Evolutionary conservation across 2,329 filamentous ascomycete species (phyloP).

Genomic region (Aspergillus tamarii): DNA sequence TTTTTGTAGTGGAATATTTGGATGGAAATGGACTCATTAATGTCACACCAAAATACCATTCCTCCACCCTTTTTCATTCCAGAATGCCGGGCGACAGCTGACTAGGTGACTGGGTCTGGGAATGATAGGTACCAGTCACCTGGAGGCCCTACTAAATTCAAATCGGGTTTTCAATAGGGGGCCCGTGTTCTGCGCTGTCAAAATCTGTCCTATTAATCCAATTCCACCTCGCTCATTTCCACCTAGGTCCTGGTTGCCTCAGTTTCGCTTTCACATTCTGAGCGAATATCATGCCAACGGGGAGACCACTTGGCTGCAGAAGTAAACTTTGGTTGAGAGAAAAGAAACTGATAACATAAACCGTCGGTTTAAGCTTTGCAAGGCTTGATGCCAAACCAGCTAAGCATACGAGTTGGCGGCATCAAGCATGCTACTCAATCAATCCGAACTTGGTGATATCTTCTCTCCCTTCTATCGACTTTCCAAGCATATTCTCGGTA

Average conservation of each 20-base stretch:
- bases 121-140: too few species aligned
- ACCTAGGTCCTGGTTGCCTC: background rate
- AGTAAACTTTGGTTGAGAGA: background rate
- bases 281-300: conserved; percentile 6
- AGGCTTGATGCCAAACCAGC: background rate
- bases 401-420: background rate
- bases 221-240: background rate
- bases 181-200: too few species aligned
- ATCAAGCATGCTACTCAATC: background rate
- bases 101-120: too few species aligned
- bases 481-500: background rate
- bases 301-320: conserved; percentile 7
- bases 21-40: too few species aligned
- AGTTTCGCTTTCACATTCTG: conserved; percentile 23
- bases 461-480: background rate
- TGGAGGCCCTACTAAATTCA: too few species aligned
- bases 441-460: background rate
- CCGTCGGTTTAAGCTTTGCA: background rate
- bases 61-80: too few species aligned
- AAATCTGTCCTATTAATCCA: too few species aligned
- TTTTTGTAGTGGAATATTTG: too few species aligned
- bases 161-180: too few species aligned
- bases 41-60: too few species aligned
- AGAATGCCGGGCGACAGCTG: too few species aligned
- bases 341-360: background rate